Conservation (phyloP, 1,284 basidiomycete genomes). For the Marasmius tenuissimus region DNA sequence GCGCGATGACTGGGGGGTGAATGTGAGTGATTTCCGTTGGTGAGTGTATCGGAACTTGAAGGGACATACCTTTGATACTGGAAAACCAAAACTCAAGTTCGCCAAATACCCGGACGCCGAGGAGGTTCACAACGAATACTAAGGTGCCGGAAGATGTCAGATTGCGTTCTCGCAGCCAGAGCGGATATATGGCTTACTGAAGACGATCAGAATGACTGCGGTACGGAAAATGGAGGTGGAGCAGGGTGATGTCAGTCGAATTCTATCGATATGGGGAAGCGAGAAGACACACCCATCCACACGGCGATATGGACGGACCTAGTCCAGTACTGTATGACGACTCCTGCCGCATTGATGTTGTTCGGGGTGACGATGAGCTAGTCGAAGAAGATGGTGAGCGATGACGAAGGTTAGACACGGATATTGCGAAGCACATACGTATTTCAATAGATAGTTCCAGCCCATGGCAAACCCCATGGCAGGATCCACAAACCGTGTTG, state of each 20-base stretch:
- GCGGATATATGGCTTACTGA: constrained; percentile 37
- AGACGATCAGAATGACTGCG: constrained; percentile 53
- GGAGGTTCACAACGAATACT: constrained; percentile 57
- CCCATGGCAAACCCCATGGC: constrained; percentile 54
- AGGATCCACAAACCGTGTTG: constrained; percentile 51
- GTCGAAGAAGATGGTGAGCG: neutral
- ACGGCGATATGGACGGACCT: constrained; percentile 49
- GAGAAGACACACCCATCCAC: constrained; percentile 52
- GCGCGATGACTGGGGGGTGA: constrained; percentile 40
- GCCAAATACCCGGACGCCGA: constrained; percentile 53
- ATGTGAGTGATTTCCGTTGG: neutral
- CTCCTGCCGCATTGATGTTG: constrained; percentile 58
- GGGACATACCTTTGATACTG: constrained; percentile 42
- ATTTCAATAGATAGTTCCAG: constrained; percentile 51
- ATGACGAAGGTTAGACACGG: neutral
- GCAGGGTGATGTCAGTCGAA: too few relatives aligned
- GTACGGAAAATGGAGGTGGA: too few relatives aligned
- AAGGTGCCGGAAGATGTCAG: constrained; percentile 5
- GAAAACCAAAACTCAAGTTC: constrained; percentile 63
- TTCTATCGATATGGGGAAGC: too few relatives aligned
- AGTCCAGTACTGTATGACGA: constrained; percentile 67
- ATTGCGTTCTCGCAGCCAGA: neutral
- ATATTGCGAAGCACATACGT: constrained; percentile 27
- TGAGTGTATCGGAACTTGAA: neutral
- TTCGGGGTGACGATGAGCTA: constrained; percentile 49